Conservation (phyloP, 1,139 yeast genomes). For the Pichia sp. region DNA sequence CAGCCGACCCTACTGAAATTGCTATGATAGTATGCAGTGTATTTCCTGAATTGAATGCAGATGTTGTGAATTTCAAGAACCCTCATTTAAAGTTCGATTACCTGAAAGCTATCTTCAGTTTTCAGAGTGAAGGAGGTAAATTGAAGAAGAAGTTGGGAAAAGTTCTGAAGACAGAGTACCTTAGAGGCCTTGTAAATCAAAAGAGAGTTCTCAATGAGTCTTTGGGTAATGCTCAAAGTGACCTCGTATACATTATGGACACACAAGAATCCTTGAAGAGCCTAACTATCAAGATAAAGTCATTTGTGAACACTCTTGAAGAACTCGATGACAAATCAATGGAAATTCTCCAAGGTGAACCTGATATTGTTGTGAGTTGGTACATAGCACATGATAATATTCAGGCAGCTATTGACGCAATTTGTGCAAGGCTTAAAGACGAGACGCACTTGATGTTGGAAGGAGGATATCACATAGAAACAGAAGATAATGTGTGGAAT, state of each 20-base stretch:
- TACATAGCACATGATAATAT: constrained; percentile 12
- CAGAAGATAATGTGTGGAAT: constrained; percentile 25
- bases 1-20: constrained; percentile 32
- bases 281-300: constrained; percentile 8
- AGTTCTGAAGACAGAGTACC: constrained; percentile 28
- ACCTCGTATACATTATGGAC: neutral
- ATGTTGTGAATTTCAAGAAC: constrained; percentile 30
- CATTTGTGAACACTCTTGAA: constrained; percentile 16
- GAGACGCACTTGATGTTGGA: constrained; percentile 19
- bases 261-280: neutral
- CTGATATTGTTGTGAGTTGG: constrained; percentile 27
- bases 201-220: neutral
- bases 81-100: constrained; percentile 27
- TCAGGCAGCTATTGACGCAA: constrained; percentile 16
- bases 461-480: constrained; percentile 1
- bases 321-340: constrained; percentile 22
- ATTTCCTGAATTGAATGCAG: constrained; percentile 34
- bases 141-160: constrained; percentile 2
- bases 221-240: constrained; percentile 17
- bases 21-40: constrained; percentile 32
- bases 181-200: constrained; percentile 23
- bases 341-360: constrained; percentile 23
- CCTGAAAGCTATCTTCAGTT: constrained; percentile 22
- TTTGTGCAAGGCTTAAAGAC: constrained; percentile 14
- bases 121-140: constrained; percentile 10